Conservation (phyloP, 495 filamentous ascomycete genomes). For the Penicillium pulvis region DNA sequence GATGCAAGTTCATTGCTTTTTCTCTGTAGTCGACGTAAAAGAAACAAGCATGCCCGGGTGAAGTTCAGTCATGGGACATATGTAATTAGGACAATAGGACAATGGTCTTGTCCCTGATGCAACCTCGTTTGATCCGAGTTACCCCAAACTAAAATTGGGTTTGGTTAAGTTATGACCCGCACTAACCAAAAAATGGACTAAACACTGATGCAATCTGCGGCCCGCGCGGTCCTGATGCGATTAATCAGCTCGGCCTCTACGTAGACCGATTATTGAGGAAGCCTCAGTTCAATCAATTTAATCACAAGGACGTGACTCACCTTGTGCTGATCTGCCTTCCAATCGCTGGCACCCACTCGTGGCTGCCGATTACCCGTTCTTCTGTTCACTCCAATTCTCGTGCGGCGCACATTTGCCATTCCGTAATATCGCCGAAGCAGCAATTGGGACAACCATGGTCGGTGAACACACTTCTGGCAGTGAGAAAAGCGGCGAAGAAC, state of each 20-base stretch:
- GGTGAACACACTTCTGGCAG: not conserved
- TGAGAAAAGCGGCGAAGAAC: not conserved
- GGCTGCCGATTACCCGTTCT: not conserved
- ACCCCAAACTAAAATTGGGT: not conserved
- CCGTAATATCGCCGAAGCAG: not conserved
- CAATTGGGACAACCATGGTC: not conserved
- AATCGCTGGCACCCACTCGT: conserved; percentile 1
- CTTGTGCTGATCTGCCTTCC: too few species aligned
- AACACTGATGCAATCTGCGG: conserved; percentile 4
- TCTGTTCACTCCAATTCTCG: not conserved
- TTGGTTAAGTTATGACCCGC: not conserved
- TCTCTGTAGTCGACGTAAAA: not conserved
- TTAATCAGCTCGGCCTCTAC: conserved; percentile 25
- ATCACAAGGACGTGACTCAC: too few species aligned
- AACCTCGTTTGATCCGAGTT: not conserved
- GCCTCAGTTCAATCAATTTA: too few species aligned
- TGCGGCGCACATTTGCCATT: not conserved
- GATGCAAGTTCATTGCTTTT: not conserved
- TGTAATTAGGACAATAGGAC: not conserved
- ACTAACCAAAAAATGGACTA: not conserved
- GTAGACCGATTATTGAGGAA: not conserved
- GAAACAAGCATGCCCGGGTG: not conserved
- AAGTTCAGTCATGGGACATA: not conserved
- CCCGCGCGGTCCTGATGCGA: conserved; percentile 11
- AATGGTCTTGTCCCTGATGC: not conserved